phyloP scores from a whole-genome alignment of 2,329 filamentous ascomycete species.

The Clonostachys byssicola region DNA sequence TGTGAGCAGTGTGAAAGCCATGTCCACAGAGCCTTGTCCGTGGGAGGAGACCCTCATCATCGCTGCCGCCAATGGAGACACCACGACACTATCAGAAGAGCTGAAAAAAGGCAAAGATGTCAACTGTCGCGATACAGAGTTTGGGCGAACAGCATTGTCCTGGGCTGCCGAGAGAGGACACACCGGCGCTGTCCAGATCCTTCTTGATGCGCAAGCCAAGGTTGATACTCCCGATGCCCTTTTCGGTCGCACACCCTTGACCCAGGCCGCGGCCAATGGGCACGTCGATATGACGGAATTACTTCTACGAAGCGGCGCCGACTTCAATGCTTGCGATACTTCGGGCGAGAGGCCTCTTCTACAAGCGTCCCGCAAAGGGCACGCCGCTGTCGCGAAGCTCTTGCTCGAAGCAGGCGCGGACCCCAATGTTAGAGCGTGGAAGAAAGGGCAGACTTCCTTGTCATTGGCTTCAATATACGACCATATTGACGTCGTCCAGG shows the following conservation, averaged over 20 bases:
- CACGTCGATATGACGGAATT: background rate
- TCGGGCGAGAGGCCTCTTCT: background rate
- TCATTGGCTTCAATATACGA: background rate
- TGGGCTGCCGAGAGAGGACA: background rate
- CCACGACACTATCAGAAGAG: too few relatives aligned
- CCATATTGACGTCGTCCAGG: background rate
- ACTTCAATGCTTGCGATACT: constrained; percentile 22
- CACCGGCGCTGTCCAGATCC: background rate
- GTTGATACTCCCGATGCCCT: background rate
- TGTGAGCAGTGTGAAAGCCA: too few relatives aligned
- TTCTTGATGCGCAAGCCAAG: background rate
- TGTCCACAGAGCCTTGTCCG: too few relatives aligned
- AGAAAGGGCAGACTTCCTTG: background rate
- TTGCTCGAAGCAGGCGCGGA: background rate
- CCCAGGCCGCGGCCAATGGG: background rate
- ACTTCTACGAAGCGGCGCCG: background rate
- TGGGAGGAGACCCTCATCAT: too few relatives aligned
- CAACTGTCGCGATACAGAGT: too few relatives aligned
- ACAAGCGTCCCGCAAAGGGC: background rate
- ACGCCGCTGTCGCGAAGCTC: background rate
- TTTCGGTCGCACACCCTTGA: background rate
- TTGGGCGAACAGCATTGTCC: background rate
- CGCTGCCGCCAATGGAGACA: too few relatives aligned
- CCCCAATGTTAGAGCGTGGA: background rate
- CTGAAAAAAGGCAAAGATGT: too few relatives aligned